Base-by-base conservation (phyloP, 495 filamentous ascomycete genomes). In the Thermothielavioides terrestris region DNA sequence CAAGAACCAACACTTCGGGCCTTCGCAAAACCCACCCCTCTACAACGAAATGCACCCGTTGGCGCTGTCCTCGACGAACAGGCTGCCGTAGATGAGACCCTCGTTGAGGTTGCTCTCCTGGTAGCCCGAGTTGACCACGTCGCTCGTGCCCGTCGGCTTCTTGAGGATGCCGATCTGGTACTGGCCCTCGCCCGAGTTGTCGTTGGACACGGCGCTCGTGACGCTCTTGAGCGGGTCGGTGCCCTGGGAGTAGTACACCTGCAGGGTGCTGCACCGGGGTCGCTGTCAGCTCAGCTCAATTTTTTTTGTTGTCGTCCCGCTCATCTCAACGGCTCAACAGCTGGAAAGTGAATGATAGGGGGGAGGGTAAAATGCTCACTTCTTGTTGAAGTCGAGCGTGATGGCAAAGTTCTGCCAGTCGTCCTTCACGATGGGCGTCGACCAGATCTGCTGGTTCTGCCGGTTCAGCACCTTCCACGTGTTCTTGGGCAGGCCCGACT, bases 401-500 rank as follows among this genome's bases (percentile, higher is more conserved):
- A 80, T 60, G 37, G 76, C 77, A 70, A 78, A 80, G 61, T 80
- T 80, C 56, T 80, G 77, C 77, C 77, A 80, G 15, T 60, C 66
- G 14, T 60, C 66, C 32, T 58, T 55, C 17, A 65, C 63, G 32
- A 67, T 66, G 6, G 63, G 55, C 2, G 68, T 74, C 41, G 67
- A 67, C 70, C 71, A 77, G 35, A 77, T 57, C 59, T 71, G 61
- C 49, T 62, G 60, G 62, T 75, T 75, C 48, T 68, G 54, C 10
- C 71, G 66, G 60, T 73, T 62, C 11, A 77, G 55, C 12, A 77
- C 56, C 60, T 77, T 74, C 61, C 87, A 94, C 0, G 86, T 89
- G 54, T 92, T 89, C 68, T 87, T 87, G 12, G 85, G 81, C 74
- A 94, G 75, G 58, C 81, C 81, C 15, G 81, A 80, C 77, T 88